Evolutionary conservation across 345 rosid genomes (phyloP).

Genomic region (Moringa oleifera): DNA sequence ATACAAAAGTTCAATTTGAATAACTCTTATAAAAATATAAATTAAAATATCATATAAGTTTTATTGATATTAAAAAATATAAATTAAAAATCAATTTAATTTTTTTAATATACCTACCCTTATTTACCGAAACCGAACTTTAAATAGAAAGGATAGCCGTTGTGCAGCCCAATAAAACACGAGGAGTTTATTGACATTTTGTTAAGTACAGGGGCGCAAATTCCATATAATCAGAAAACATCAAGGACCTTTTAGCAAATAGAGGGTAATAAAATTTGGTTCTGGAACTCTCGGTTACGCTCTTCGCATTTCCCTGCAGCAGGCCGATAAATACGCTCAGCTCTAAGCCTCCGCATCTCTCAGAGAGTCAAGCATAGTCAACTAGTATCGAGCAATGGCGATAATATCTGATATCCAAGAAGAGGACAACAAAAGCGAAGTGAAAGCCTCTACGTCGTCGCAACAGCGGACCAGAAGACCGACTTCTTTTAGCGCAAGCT

Average conservation of each 20-base stretch:
- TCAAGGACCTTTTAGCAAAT: background rate
- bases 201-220: too few relatives aligned
- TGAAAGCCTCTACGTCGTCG: slow-evolving; percentile 17
- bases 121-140: too few relatives aligned
- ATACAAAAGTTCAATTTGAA: too few relatives aligned
- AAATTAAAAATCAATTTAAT: too few relatives aligned
- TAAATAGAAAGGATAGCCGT: too few relatives aligned
- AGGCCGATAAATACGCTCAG: too few relatives aligned
- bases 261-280: background rate
- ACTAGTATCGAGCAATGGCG: slow-evolving; percentile 40
- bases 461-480: slow-evolving; percentile 23
- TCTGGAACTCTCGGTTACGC: background rate
- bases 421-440: slow-evolving; percentile 26
- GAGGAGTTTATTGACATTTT: background rate
- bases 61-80: too few relatives aligned
- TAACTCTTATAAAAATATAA: too few relatives aligned
- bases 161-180: too few relatives aligned
- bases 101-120: too few relatives aligned
- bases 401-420: slow-evolving; percentile 78
- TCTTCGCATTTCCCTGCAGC: background rate
- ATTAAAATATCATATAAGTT: too few relatives aligned
- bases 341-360: too few relatives aligned
- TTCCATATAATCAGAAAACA: background rate
- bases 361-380: background rate
- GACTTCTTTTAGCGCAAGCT: slow-evolving; percentile 40